phyloP scores from a whole-genome alignment of 2,329 filamentous ascomycete species.

The Trichoderma endophyticum region DNA sequence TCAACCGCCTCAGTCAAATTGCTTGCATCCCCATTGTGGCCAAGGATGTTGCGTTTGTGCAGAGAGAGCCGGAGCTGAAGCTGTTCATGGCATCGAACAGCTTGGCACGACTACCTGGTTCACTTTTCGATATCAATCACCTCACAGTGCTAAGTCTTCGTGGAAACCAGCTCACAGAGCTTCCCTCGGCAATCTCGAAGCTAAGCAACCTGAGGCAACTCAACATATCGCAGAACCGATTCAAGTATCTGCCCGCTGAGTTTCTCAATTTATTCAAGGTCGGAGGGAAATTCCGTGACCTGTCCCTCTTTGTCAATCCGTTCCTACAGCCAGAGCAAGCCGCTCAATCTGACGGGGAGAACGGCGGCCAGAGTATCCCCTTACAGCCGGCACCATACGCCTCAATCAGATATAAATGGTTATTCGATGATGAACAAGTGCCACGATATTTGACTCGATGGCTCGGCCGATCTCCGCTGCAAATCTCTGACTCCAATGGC shows the following conservation, averaged over 20 bases:
- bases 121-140: slow-evolving; percentile 59
- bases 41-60: slow-evolving; percentile 57
- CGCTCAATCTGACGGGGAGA: neutral
- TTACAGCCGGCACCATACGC: neutral
- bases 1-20: slow-evolving; percentile 56
- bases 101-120: slow-evolving; percentile 54
- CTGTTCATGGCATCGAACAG: slow-evolving; percentile 61
- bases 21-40: slow-evolving; percentile 52
- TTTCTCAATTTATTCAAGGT: slow-evolving; percentile 54
- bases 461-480: slow-evolving; percentile 32
- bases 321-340: slow-evolving; percentile 45
- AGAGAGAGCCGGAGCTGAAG: slow-evolving; percentile 56
- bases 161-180: slow-evolving; percentile 57
- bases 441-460: slow-evolving; percentile 27
- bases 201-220: slow-evolving; percentile 58
- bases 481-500: slow-evolving; percentile 32
- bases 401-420: neutral
- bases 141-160: slow-evolving; percentile 65
- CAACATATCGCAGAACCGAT: slow-evolving; percentile 62
- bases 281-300: slow-evolving; percentile 44
- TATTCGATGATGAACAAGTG: neutral
- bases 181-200: slow-evolving; percentile 58
- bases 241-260: slow-evolving; percentile 61
- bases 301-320: slow-evolving; percentile 62
- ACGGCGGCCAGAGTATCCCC: neutral